Evolutionary conservation across 805 yeast species (phyloP).

Genomic region (Cyberlindnera veronae): DNA sequence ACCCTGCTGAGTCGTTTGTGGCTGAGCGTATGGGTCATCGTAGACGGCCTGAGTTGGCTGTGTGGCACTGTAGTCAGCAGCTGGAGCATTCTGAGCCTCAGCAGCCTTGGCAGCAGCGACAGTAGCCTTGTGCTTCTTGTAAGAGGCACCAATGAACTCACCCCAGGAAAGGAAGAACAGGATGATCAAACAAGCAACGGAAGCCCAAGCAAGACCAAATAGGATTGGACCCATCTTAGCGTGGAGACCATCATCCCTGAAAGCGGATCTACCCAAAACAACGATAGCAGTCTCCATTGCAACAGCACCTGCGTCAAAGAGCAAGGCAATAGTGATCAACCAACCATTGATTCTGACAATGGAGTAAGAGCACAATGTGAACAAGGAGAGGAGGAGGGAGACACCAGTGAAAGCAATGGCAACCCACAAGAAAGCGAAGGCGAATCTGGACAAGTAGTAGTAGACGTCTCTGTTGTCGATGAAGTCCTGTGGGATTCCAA

Average conservation of each 20-base stretch:
- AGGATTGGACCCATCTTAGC: conserved; percentile 54
- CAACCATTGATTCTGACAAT: conserved; percentile 53
- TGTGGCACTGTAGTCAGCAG: conserved; percentile 15
- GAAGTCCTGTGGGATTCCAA: conserved; percentile 51
- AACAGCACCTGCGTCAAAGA: conserved; percentile 60
- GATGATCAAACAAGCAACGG: conserved; percentile 49
- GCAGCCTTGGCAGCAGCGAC: conserved; percentile 31
- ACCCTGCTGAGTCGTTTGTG: conserved; percentile 21
- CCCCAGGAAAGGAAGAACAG: conserved; percentile 52
- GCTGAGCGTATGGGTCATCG: conserved; percentile 27
- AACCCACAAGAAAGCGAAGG: conserved; percentile 59
- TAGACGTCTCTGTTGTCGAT: conserved; percentile 50
- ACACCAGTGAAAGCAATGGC: conserved; percentile 62
- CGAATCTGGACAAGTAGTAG: conserved; percentile 63
- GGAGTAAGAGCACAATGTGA: conserved; percentile 53
- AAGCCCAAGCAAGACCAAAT: conserved; percentile 69
- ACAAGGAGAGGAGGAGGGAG: conserved; percentile 50
- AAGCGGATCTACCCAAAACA: conserved; percentile 73
- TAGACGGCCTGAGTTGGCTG: conserved; percentile 20
- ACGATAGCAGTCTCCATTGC: conserved; percentile 71
- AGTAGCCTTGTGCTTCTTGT: conserved; percentile 45
- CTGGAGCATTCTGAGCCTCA: conserved; percentile 9
- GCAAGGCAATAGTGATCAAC: conserved; percentile 46
- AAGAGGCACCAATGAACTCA: conserved; percentile 45
- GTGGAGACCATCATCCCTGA: conserved; percentile 42